Evolutionary conservation across 176 grass and related monocot genomes (phyloP).

Genomic region (Olyra latifolia): DNA sequence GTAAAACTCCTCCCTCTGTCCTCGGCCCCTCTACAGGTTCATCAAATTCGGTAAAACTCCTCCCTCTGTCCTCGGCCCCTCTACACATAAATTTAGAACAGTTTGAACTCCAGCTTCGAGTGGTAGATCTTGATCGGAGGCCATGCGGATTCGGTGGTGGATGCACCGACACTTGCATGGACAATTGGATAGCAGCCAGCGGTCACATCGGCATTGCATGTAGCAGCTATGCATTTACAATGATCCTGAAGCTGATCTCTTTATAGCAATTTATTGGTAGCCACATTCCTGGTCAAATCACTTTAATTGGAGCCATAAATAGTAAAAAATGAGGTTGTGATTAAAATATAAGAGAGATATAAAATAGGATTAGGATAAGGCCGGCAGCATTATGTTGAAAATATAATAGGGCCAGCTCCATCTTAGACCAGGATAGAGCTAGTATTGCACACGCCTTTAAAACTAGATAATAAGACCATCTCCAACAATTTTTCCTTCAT

Average conservation of each 20-base stretch:
- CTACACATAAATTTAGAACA: background rate
- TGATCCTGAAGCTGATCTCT: background rate
- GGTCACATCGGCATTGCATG: background rate
- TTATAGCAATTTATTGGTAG: no score
- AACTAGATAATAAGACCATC: no score
- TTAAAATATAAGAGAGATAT: no score
- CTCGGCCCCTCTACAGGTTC: background rate
- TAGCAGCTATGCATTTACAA: background rate
- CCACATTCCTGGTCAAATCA: no score
- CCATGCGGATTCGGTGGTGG: constrained; percentile 14
- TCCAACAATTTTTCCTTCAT: no score
- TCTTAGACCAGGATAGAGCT: no score
- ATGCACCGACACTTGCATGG: constrained; percentile 10
- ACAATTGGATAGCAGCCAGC: background rate
- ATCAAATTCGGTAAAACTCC: background rate
- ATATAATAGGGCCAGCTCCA: no score
- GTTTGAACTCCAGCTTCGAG: background rate
- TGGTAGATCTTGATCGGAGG: background rate
- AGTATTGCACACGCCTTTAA: no score
- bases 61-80: background rate
- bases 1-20: background rate
- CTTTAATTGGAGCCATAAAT: no score
- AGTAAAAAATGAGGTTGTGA: no score
- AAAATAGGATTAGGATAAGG: no score
- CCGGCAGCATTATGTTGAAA: no score